These are phyloP conservation scores for Ampelocalamus luodianensis DNA, from an alignment of 176 grass and related monocot genomes.

Conservation along the genomic window DNA sequence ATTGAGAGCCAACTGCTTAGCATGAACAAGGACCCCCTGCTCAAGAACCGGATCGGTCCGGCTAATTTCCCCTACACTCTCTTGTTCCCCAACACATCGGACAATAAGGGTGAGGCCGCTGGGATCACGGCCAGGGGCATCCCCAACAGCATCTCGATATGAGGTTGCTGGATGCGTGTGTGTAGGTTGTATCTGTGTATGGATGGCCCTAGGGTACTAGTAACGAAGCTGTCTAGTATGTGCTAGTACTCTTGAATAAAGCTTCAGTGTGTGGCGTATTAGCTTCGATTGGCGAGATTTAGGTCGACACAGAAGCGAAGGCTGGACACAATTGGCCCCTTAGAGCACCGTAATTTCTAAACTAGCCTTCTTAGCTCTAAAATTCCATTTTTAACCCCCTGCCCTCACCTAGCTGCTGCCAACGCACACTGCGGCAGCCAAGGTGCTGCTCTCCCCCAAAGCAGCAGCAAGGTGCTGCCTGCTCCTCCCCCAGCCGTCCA, in stretches of 20 bases:
- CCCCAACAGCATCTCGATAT: slow-evolving; percentile 6
- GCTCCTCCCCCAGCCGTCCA: no score
- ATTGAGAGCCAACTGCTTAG: not conserved
- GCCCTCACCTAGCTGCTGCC: no score
- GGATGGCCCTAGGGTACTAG: no score
- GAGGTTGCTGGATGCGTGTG: not conserved
- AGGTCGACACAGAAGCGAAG: no score
- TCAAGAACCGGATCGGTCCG: not conserved
- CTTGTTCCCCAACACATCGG: not conserved
- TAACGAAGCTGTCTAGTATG: not conserved
- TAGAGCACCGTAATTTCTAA: no score
- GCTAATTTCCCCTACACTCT: not conserved
- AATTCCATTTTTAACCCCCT: no score
- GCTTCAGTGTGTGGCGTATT: not conserved
- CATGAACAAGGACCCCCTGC: not conserved
- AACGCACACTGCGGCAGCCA: no score
- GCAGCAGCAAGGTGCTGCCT: no score
- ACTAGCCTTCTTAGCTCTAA: no score
- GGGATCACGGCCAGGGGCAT: not conserved
- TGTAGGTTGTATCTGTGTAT: not conserved
- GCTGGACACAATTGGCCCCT: no score
- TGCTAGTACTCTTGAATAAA: not conserved
- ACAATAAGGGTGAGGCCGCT: not conserved
- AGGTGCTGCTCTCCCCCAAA: no score
- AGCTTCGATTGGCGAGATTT: no score